These are phyloP conservation scores for Pseudogymnoascus sp. DNA, from an alignment of 2,329 filamentous ascomycete genomes.

Conservation along the genomic window DNA sequence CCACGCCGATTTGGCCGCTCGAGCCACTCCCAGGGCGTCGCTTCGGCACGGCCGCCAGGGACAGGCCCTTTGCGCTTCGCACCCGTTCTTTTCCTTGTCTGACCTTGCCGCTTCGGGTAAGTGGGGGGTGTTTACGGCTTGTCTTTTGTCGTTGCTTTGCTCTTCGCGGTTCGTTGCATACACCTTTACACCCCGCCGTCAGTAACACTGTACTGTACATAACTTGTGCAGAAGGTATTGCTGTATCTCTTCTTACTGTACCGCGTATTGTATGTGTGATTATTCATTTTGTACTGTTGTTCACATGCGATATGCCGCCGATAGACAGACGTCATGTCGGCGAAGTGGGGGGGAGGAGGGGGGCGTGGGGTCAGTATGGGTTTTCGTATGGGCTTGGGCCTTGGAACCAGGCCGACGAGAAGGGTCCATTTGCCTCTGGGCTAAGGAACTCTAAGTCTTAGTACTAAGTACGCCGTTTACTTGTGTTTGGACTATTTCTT, in stretches of 20 bases:
- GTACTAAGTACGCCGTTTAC: background rate
- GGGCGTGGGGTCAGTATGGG: background rate
- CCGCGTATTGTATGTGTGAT: background rate
- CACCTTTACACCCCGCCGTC: background rate
- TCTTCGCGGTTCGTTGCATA: background rate
- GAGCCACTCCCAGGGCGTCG: background rate
- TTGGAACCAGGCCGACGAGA: background rate
- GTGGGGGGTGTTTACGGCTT: background rate
- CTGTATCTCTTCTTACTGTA: background rate
- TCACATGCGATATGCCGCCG: background rate
- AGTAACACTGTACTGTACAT: background rate
- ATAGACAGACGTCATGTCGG: background rate
- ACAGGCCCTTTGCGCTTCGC: background rate
- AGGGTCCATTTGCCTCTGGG: conserved; percentile 6
- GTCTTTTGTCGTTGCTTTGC: background rate
- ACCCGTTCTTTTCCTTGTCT: background rate
- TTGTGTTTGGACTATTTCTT: background rate
- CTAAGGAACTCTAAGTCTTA: background rate
- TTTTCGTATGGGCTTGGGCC: conserved; percentile 2
- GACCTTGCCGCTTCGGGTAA: background rate
- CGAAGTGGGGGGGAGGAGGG: background rate
- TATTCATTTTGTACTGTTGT: background rate
- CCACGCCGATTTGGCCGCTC: background rate
- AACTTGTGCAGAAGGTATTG: background rate
- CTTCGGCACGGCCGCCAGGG: background rate